These are phyloP conservation scores for Urostyla sp. DNA, from an alignment of 73 alveolate genomes.

Conservation along the genomic window DNA sequence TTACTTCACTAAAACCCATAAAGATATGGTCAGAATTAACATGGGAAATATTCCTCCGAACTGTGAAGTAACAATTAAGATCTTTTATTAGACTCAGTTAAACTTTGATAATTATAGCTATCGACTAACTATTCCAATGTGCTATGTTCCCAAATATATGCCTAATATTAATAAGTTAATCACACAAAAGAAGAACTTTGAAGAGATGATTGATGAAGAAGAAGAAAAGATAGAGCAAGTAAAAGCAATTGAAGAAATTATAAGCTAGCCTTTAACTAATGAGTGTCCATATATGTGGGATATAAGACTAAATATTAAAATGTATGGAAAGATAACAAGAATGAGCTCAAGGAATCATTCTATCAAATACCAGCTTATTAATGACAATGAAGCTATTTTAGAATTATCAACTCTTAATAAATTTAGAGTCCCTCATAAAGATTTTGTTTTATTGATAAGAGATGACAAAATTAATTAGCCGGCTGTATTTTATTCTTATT, in stretches of 20 bases:
- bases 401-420: background rate
- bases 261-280: background rate
- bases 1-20: constrained; percentile 15
- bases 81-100: constrained; percentile 30
- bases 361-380: background rate
- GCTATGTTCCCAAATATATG: constrained; percentile 18
- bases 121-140: constrained; percentile 55
- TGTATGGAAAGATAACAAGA: constrained; percentile 19
- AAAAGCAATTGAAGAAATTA: background rate
- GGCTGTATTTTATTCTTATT: background rate
- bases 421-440: background rate
- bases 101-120: constrained; percentile 56
- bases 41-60: constrained; percentile 72
- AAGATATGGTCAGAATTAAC: constrained; percentile 50
- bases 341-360: constrained; percentile 15
- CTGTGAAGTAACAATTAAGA: constrained; percentile 20
- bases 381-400: background rate
- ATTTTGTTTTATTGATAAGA: constrained; percentile 6
- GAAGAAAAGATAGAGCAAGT: background rate
- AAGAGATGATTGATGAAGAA: background rate
- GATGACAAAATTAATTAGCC: constrained; percentile 15
- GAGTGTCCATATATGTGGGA: constrained; percentile 4
- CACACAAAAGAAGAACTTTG: no score
- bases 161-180: background rate
- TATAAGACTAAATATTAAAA: background rate